Base-by-base conservation (phyloP, 257 asterid species). In the Ilex asprella region DNA sequence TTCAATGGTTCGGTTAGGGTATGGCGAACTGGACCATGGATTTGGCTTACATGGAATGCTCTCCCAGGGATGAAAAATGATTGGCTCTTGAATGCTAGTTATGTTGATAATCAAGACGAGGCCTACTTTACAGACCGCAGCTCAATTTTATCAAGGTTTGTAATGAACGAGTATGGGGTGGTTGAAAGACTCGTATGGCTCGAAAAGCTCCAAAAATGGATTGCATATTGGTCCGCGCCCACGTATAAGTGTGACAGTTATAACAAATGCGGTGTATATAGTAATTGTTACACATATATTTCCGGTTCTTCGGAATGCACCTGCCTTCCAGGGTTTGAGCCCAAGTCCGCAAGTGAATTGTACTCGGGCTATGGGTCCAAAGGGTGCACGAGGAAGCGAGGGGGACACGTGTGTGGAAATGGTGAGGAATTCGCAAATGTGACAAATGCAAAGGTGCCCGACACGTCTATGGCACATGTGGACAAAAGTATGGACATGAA, bases 21-120 rank as follows among this genome's bases (percentile, higher is more conserved):
- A n/a, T 79, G 79, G 79, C 69, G 78, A 13, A 64, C 75, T 13
- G 91, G 88, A 14, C 68, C 9, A 58, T 63, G 70, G 73, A 66
- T 29, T 79, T 79, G 9, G 27, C 27, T 21, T 21, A 1, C 1
- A 21, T 21, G 27, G 27, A 21, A 21, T 21, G 27, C 1, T 21
- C 55, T 75, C 3, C 79, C 84, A 10, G 84, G 76, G 29, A 79
- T 79, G 84, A 62, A 62, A 31, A 11, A 70, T 0, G 44, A 59
- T 12, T 72, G 58, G 67, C 60, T 72, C 54, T 69, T 79, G 67
- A 72, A 55, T n/a, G 30, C 70, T 31, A 56, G 3, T 31, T 72
- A 69, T 70, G 65, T 70, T 2, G 79, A 69, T 12, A 69, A 66
- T 21, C 59, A 73, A 16, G 71, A 62, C 10, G 84, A 72, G 52